phyloP scores from a whole-genome alignment of 257 asterid species.

The Eustoma russellianum region DNA sequence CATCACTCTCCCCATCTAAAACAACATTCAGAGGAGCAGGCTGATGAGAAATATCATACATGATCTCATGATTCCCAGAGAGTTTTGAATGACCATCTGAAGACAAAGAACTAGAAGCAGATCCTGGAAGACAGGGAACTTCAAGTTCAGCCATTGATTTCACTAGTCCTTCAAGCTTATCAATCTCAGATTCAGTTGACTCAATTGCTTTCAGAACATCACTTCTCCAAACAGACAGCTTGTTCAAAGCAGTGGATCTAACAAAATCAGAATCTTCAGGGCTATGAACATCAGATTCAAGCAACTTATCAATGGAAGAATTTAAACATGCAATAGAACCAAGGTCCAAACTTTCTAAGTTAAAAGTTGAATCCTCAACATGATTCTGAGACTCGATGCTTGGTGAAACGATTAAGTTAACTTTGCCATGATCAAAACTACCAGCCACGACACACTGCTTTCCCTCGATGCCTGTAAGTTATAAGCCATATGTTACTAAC shows the following conservation, averaged over 20 bases:
- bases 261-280: slow-evolving; percentile 43
- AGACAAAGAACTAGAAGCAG: slow-evolving; percentile 36
- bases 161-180: slow-evolving; percentile 75
- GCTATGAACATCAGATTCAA: slow-evolving; percentile 49
- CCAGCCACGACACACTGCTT: slow-evolving; percentile 41
- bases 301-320: slow-evolving; percentile 47
- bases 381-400: slow-evolving; percentile 33
- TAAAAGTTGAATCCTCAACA: slow-evolving; percentile 43
- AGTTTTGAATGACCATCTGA: slow-evolving; percentile 30
- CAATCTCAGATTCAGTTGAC: slow-evolving; percentile 78
- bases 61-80: slow-evolving; percentile 35
- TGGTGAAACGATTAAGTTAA: slow-evolving; percentile 47
- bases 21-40: slow-evolving; percentile 32
- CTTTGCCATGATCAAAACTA: slow-evolving; percentile 28
- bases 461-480: slow-evolving; percentile 61
- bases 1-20: slow-evolving; percentile 7
- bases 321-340: slow-evolving; percentile 50
- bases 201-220: slow-evolving; percentile 64
- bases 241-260: slow-evolving; percentile 53
- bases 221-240: slow-evolving; percentile 63
- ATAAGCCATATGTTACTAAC: neutral
- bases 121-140: slow-evolving; percentile 22
- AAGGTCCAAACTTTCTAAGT: slow-evolving; percentile 59
- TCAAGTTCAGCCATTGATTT: slow-evolving; percentile 42
- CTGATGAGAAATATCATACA: slow-evolving; percentile 28